Evolutionary conservation across 2,329 filamentous ascomycete genomes (phyloP), one percentile per base, ranked within the genome.

Genomic region (Fusarium buxicola): DNA sequence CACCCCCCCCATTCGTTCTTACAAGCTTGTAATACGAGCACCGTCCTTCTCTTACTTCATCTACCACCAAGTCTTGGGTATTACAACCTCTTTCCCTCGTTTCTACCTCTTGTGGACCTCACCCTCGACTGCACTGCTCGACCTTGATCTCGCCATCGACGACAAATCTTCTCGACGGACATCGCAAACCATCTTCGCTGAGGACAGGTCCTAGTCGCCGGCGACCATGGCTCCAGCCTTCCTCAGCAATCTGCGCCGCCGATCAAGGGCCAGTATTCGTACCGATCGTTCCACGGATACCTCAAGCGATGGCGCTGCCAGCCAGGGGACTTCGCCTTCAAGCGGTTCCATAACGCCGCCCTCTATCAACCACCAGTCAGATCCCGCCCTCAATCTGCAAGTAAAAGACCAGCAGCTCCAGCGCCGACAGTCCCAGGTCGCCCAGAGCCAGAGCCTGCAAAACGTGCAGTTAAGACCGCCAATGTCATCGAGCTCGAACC

Each of bases 291-390:
- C 87, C 35, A 86, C 83, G 43, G 86, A 89, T 69, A 83, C 83
- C 8, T 86, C 85, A 41, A 88, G 85, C 74, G 86, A 87, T 72
- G 84, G 83, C 61, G 81, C 81, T 68, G 76, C 77, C 35, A 84
- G 82, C 71, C 82, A 86, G 68, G 84, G 83, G 68, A 87, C 85
- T 28, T 82, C 86, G 48, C 85, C 86, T 32, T 87, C 86, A 11
- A 90, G 84, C 73, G 92, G 88, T 70, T 89, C 89, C 44, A 80
- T 89, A 39, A 93, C 92, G 44, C 90, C 92, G 32, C 91, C 92
- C 1, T 91, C 89, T n/a, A 83, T 90, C 44, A 82, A 87, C 66
- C 84, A 87, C 41, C 84, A 87, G 57, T 89, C 89, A 55, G 85
- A 89, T 62, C 87, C 88, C 21, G 84, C 86, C 27, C 82, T 90